A percentile compares a stretch with the other conserved stretches of the same genome.
Evolutionary conservation across 176 grass and related monocot genomes (phyloP).

Genomic region (Carex pumila): DNA sequence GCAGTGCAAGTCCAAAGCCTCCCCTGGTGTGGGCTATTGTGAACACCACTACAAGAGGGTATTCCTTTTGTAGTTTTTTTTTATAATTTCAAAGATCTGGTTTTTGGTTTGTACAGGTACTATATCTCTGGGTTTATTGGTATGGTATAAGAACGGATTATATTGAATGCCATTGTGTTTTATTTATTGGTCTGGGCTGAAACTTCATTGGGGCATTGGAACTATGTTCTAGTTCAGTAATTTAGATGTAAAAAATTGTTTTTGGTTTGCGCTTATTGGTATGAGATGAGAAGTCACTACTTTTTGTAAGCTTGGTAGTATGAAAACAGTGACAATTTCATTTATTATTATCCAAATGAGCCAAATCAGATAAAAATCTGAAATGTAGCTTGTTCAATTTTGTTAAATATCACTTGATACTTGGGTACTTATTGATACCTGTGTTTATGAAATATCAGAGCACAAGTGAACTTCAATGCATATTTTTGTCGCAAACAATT

Average conservation of each 20-base stretch:
- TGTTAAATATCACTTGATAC: background rate
- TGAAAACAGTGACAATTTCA: background rate
- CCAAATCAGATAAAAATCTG: background rate
- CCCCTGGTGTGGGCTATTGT: constrained; percentile 22
- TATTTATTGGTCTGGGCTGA: background rate
- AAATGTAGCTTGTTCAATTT: background rate
- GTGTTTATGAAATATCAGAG: background rate
- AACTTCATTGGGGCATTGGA: background rate
- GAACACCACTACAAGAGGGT: constrained; percentile 52
- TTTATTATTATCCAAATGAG: background rate
- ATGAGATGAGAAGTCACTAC: background rate
- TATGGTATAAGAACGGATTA: background rate
- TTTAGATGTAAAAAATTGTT: background rate
- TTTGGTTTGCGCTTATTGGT: background rate
- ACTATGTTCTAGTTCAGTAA: background rate
- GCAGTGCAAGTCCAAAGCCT: constrained; percentile 17
- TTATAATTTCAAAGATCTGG: background rate
- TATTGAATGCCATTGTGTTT: background rate
- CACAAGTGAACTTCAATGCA: background rate
- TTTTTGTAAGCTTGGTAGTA: background rate
- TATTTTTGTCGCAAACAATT: background rate
- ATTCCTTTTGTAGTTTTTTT: background rate
- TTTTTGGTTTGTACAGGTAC: background rate
- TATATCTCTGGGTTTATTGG: background rate
- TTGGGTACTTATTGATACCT: background rate